Percentiles rank a stretch among this genome's conserved stretches.
Evolutionary conservation across 2,329 filamentous ascomycete species (phyloP).

Genomic region (Penicillium sp.): DNA sequence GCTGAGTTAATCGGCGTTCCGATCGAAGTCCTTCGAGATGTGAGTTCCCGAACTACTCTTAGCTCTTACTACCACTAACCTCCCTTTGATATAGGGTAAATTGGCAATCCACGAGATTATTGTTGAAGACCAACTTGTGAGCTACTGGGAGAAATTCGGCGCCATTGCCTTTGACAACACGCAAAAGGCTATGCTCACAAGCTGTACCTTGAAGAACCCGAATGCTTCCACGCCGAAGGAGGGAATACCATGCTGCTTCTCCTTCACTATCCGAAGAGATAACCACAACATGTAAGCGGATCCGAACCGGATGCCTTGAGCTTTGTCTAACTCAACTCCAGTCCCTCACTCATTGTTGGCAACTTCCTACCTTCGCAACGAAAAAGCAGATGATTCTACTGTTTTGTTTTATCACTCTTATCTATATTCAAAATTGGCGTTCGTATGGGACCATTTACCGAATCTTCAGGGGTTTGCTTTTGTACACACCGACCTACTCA

Average conservation of each 20-base stretch:
- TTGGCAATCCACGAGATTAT: slow-evolving; percentile 95
- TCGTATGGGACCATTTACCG: background rate
- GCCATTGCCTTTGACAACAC: slow-evolving; percentile 94
- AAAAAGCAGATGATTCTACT: slow-evolving; percentile 42
- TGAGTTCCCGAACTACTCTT: slow-evolving; percentile 55
- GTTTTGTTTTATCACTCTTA: background rate
- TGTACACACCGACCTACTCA: background rate
- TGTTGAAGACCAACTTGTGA: slow-evolving; percentile 90
- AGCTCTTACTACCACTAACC: slow-evolving; percentile 8
- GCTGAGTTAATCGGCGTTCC: slow-evolving; percentile 92
- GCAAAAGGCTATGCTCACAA: slow-evolving; percentile 94
- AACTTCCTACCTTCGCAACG: slow-evolving; percentile 92
- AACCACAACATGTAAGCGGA: slow-evolving; percentile 88
- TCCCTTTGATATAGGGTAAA: slow-evolving; percentile 68
- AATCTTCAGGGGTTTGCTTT: background rate
- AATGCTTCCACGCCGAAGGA: slow-evolving; percentile 69
- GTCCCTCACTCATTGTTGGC: slow-evolving; percentile 91
- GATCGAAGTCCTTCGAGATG: slow-evolving; percentile 87
- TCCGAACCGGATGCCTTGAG: background rate
- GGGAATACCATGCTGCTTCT: slow-evolving; percentile 92
- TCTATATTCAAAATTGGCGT: background rate
- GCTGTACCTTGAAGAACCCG: slow-evolving; percentile 86
- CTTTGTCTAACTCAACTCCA: slow-evolving; percentile 43
- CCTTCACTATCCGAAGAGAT: slow-evolving; percentile 93
- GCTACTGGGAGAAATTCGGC: slow-evolving; percentile 99